Conservation (phyloP, 2,329 filamentous ascomycete genomes). For the Apiospora aurea region DNA sequence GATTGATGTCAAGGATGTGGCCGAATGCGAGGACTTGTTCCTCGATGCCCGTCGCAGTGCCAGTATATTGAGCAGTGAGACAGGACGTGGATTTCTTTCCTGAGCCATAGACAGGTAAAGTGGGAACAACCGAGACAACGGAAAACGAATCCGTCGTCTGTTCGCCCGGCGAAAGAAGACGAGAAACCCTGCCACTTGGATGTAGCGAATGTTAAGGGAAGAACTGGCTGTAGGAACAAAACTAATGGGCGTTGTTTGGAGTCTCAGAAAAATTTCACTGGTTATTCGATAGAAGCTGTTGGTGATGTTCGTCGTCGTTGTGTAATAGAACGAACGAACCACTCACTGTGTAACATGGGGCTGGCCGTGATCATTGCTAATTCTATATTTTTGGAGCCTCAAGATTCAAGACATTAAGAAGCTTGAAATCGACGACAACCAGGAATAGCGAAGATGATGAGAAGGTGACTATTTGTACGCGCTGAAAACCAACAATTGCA, state of each 20-base stretch:
- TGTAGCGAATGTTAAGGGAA: neutral
- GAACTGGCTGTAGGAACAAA: slow-evolving; percentile 23
- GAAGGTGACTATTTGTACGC: slow-evolving; percentile 1
- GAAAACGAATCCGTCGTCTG: slow-evolving; percentile 28
- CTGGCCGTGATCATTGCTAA: slow-evolving; percentile 8
- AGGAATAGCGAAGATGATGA: neutral
- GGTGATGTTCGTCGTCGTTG: neutral
- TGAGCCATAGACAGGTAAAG: slow-evolving; percentile 45
- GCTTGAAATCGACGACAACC: neutral
- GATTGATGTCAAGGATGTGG: slow-evolving; percentile 79
- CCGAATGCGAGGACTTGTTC: slow-evolving; percentile 84
- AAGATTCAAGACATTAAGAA: neutral
- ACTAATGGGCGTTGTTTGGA: slow-evolving; percentile 25
- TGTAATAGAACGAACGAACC: slow-evolving; percentile 2
- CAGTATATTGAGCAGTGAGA: slow-evolving; percentile 68
- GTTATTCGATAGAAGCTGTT: neutral
- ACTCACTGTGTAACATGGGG: slow-evolving; percentile 6
- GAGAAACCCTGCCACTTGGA: neutral
- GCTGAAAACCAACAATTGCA: neutral
- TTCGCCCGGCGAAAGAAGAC: neutral
- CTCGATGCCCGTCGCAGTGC: slow-evolving; percentile 83
- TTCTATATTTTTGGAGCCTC: slow-evolving; percentile 18
- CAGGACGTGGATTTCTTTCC: slow-evolving; percentile 69
- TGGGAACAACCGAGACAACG: slow-evolving; percentile 32
- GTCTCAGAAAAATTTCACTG: slow-evolving; percentile 22